Percentiles rank a stretch among this genome's conserved stretches.
Evolutionary conservation across 1,284 basidiomycete species (phyloP).

Genomic region (Vanrija sp.): DNA sequence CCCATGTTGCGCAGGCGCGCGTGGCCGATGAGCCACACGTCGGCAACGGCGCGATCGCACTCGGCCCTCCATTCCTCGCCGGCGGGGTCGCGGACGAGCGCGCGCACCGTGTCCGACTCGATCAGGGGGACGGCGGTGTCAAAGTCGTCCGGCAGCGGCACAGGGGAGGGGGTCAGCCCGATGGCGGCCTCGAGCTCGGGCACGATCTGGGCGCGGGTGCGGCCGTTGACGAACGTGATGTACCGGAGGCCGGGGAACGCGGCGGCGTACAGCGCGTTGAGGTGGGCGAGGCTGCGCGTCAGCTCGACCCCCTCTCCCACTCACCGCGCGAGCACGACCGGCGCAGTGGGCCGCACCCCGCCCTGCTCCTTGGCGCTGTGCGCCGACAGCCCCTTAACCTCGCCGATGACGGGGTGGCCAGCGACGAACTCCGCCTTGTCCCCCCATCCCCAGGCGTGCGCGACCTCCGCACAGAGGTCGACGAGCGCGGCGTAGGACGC

Average conservation of each 20-base stretch:
- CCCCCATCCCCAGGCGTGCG: conserved; percentile 58
- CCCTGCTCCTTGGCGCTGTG: conserved; percentile 77
- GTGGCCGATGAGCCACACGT: conserved; percentile 70
- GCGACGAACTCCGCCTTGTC: conserved; percentile 67
- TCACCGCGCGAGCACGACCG: conserved; percentile 39
- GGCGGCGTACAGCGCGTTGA: conserved; percentile 73
- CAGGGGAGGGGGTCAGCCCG: conserved; percentile 31
- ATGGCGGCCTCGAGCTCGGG: conserved; percentile 72
- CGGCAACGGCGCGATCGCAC: conserved; percentile 64
- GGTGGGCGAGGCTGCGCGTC: conserved; percentile 49
- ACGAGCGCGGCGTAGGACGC: conserved; percentile 60
- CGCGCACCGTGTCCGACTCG: conserved; percentile 41
- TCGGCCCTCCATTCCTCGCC: conserved; percentile 58
- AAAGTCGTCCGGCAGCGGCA: conserved; percentile 29
- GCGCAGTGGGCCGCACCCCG: conserved; percentile 23
- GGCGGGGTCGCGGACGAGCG: conserved; percentile 20
- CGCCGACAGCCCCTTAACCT: conserved; percentile 60
- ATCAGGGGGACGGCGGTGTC: conserved; percentile 47
- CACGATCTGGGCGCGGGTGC: conserved; percentile 65
- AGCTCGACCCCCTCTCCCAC: conserved; percentile 6
- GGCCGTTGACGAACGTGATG: conserved; percentile 86
- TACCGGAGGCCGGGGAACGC: conserved; percentile 71
- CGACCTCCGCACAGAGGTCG: conserved; percentile 56
- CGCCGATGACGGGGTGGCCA: conserved; percentile 84
- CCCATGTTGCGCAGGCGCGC: conserved; percentile 52